phyloP scores from a whole-genome alignment of 306 rosid genomes.

The Begonia peltatifolia region DNA sequence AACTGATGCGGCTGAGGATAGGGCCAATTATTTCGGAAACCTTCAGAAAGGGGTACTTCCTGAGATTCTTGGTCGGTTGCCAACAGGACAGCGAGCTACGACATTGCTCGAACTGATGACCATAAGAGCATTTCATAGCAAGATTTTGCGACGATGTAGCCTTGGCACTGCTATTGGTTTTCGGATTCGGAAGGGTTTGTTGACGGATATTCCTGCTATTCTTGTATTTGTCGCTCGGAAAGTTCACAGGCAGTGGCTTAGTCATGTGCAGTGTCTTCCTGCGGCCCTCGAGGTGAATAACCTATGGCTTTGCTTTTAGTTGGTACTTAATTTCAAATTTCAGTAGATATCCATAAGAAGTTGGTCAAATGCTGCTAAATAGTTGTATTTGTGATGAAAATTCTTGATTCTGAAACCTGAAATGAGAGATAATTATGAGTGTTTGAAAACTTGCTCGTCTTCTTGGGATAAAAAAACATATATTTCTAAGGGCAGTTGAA shows the following conservation, averaged over 20 bases:
- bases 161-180: conserved; percentile 97
- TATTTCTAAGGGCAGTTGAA: no score
- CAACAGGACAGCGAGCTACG: conserved; percentile 89
- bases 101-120: conserved; percentile 98
- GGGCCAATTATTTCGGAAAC: conserved; percentile 88
- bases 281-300: conserved; percentile 82
- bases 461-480: no score
- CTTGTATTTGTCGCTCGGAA: conserved; percentile 93
- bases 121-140: conserved; percentile 97
- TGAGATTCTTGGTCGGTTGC: conserved; percentile 75
- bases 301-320: no score
- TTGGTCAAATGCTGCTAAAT: no score
- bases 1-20: conserved; percentile 80
- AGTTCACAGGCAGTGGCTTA: conserved; percentile 94
- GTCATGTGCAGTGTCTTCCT: conserved; percentile 66
- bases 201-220: conserved; percentile 92
- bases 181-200: conserved; percentile 76
- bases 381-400: no score
- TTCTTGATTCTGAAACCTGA: no score
- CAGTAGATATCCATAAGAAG: no score
- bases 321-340: no score
- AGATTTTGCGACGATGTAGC: conserved; percentile 75
- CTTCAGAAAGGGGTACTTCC: conserved; percentile 95
- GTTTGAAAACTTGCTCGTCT: no score
- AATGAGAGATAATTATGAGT: no score